These are phyloP conservation scores for Apophysomyces trapeziformis DNA, from an alignment of 371 early-diverging fungal genomes.

Conservation along the genomic window DNA sequence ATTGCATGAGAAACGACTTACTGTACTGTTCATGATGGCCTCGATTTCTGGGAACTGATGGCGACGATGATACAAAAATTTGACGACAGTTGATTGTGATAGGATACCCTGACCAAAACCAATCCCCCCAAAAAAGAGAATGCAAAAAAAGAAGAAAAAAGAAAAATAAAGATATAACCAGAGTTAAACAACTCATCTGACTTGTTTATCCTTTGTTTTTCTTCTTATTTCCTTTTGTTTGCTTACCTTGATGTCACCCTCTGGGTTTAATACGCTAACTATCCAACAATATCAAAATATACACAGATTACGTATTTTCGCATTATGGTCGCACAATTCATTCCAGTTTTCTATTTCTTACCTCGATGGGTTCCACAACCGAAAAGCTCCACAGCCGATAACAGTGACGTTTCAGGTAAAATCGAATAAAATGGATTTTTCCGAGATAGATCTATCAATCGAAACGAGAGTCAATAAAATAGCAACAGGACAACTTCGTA, in stretches of 20 bases:
- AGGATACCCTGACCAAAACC: slow-evolving; percentile 62
- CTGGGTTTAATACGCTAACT: slow-evolving; percentile 65
- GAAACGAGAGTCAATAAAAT: no score
- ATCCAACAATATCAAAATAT: background rate
- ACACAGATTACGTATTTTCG: no score
- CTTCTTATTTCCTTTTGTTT: no score
- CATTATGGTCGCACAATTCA: no score
- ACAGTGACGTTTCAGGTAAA: slow-evolving; percentile 72
- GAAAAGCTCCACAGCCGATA: slow-evolving; percentile 76
- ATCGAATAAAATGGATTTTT: slow-evolving; percentile 87
- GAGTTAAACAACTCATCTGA: no score
- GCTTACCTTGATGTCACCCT: slow-evolving; percentile 46
- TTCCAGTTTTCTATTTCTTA: slow-evolving; percentile 19
- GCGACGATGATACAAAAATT: slow-evolving; percentile 62
- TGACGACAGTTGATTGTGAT: slow-evolving; percentile 75
- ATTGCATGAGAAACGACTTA: slow-evolving; percentile 17
- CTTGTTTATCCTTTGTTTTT: no score
- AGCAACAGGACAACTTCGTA: no score
- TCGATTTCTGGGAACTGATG: slow-evolving; percentile 45
- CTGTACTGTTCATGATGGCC: slow-evolving; percentile 43
- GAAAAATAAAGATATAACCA: no score
- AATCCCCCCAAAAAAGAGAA: background rate
- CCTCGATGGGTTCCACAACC: slow-evolving; percentile 79
- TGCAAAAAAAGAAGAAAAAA: no score
- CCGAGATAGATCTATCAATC: slow-evolving; percentile 68